Evolutionary conservation across 1,284 basidiomycete genomes (phyloP).

Genomic region (Cronartium quercuum): DNA sequence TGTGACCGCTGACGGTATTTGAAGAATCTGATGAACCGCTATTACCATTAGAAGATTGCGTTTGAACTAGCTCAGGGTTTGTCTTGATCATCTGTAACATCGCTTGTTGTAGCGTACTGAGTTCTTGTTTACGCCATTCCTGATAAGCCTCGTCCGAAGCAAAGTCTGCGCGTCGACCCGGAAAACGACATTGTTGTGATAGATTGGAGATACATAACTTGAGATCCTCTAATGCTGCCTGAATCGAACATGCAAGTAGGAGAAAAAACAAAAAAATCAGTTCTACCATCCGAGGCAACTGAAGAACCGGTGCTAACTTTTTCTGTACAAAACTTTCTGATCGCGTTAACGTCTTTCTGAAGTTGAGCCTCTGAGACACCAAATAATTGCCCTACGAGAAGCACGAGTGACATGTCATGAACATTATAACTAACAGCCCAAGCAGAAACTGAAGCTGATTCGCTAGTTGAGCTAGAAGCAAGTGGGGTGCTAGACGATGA

Average conservation of each 20-base stretch:
- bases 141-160: slow-evolving; percentile 70
- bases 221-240: slow-evolving; percentile 39
- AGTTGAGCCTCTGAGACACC: slow-evolving; percentile 63
- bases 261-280: not conserved
- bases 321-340: slow-evolving; percentile 67
- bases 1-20: not conserved
- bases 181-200: slow-evolving; percentile 72
- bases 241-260: not conserved
- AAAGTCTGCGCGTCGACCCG: slow-evolving; percentile 81
- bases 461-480: slow-evolving; percentile 6
- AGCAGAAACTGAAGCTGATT: slow-evolving; percentile 18
- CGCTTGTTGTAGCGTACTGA: slow-evolving; percentile 72
- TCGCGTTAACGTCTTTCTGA: slow-evolving; percentile 66
- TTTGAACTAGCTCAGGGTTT: slow-evolving; percentile 77
- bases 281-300: not conserved
- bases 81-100: slow-evolving; percentile 80
- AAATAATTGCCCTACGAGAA: slow-evolving; percentile 67
- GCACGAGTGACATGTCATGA: slow-evolving; percentile 67
- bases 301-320: slow-evolving; percentile 55
- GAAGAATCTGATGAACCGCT: not conserved
- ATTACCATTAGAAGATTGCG: not conserved
- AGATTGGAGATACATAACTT: slow-evolving; percentile 88
- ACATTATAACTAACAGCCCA: slow-evolving; percentile 47
- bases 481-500: slow-evolving; percentile 9
- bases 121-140: slow-evolving; percentile 77